A percentile compares a stretch with the other conserved stretches of the same genome.
phyloP scores from a whole-genome alignment of 495 filamentous ascomycete species.

The Neurospora hispaniola region DNA sequence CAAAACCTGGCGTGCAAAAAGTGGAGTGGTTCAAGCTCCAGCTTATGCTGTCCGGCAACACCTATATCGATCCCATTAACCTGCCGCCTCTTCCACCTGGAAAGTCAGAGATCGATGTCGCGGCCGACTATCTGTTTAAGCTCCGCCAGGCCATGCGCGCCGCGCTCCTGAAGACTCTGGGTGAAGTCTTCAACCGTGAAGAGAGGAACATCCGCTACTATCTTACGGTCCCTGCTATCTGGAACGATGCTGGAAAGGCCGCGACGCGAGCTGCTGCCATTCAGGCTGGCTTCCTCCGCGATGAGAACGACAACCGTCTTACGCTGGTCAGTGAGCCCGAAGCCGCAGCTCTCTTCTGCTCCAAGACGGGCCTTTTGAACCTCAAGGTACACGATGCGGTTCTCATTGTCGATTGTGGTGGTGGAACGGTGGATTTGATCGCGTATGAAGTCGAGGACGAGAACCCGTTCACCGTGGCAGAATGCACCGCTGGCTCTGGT shows the following conservation, averaged over 20 bases:
- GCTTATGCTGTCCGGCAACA: conserved; percentile 68
- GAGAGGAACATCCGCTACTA: conserved; percentile 67
- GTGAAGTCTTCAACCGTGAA: conserved; percentile 66
- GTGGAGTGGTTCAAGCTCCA: conserved; percentile 75
- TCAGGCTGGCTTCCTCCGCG: conserved; percentile 62
- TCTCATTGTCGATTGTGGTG: conserved; percentile 66
- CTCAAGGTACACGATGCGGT: conserved; percentile 66
- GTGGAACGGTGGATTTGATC: conserved; percentile 66
- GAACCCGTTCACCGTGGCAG: conserved; percentile 61
- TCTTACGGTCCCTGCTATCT: conserved; percentile 63
- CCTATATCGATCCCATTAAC: conserved; percentile 72
- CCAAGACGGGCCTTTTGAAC: conserved; percentile 62
- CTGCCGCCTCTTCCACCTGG: conserved; percentile 62
- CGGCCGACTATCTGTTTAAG: conserved; percentile 68
- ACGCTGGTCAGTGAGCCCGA: conserved; percentile 64
- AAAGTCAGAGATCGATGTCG: conserved; percentile 69
- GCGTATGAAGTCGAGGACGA: conserved; percentile 70
- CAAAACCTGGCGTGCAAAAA: conserved; percentile 66
- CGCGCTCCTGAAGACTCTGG: conserved; percentile 64
- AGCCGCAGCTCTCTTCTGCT: conserved; percentile 63
- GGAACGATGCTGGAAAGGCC: conserved; percentile 69
- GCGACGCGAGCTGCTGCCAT: conserved; percentile 62
- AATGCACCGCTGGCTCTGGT: conserved; percentile 65
- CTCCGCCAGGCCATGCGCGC: conserved; percentile 64
- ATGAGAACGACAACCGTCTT: conserved; percentile 65